phyloP scores from a whole-genome alignment of 371 early-diverging fungal species.

The Actinomortierella ambigua region DNA sequence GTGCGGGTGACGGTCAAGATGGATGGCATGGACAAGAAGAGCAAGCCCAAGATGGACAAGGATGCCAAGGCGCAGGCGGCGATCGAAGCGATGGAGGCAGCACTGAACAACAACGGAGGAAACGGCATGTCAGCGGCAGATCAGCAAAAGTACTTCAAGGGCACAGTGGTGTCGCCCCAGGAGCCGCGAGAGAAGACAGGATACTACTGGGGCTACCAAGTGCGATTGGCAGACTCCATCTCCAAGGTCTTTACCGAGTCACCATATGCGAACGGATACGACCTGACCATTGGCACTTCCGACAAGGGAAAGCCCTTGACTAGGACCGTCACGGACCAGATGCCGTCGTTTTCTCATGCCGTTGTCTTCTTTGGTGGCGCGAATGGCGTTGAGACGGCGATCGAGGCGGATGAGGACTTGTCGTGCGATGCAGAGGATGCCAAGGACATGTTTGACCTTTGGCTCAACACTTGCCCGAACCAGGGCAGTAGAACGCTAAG shows the following conservation, averaged over 20 bases:
- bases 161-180: conserved; percentile 68
- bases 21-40: conserved; percentile 49
- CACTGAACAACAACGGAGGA: conserved; percentile 3
- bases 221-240: conserved; percentile 67
- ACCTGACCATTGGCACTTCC: conserved; percentile 71
- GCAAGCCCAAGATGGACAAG: conserved; percentile 49
- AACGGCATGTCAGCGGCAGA: too few species aligned
- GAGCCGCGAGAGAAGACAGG: conserved; percentile 66
- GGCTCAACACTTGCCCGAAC: conserved; percentile 63
- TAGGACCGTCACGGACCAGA: conserved; percentile 30
- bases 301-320: conserved; percentile 62
- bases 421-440: conserved; percentile 66
- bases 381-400: conserved; percentile 70
- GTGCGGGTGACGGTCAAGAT: conserved; percentile 76
- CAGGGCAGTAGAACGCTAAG: conserved; percentile 72
- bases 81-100: conserved; percentile 28
- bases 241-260: conserved; percentile 68
- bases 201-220: conserved; percentile 81
- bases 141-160: conserved; percentile 54
- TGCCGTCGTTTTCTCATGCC: conserved; percentile 54
- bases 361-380: conserved; percentile 76
- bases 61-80: conserved; percentile 26
- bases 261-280: conserved; percentile 71
- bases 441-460: conserved; percentile 66
- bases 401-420: conserved; percentile 73